Conservation (phyloP, 2,329 filamentous ascomycete genomes). For the Hymenotorrendiella dingleyae region DNA sequence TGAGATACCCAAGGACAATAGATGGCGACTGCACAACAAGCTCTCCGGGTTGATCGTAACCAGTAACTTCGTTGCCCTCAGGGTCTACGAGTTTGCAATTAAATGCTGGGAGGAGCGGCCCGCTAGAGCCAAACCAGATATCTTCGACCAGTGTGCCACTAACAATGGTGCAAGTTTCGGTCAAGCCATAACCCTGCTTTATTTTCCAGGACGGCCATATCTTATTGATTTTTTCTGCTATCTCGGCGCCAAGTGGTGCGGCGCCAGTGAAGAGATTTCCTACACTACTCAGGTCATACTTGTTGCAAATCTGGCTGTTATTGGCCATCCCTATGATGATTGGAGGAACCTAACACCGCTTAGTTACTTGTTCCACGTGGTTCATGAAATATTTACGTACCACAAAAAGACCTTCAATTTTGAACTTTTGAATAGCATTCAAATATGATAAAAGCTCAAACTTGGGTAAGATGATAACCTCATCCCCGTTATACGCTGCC, state of each 20-base stretch:
- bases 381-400: conserved; percentile 53
- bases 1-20: conserved; percentile 75
- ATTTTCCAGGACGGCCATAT: conserved; percentile 35
- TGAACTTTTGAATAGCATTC: conserved; percentile 58
- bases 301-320: conserved; percentile 48
- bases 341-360: conserved; percentile 56
- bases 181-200: conserved; percentile 71
- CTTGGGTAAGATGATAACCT: conserved; percentile 65
- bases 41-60: conserved; percentile 71
- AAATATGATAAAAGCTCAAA: conserved; percentile 68
- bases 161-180: conserved; percentile 70
- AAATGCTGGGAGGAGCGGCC: conserved; percentile 59
- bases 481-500: conserved; percentile 65
- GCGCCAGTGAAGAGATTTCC: conserved; percentile 65
- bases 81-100: conserved; percentile 60
- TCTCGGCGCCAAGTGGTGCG: conserved; percentile 70
- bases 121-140: conserved; percentile 65
- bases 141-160: conserved; percentile 55
- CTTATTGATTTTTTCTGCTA: conserved; percentile 50
- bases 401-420: conserved; percentile 61
- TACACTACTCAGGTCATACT: conserved; percentile 68
- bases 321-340: conserved; percentile 75
- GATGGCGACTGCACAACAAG: conserved; percentile 72
- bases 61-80: conserved; percentile 65
- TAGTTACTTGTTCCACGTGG: conserved; percentile 65